Base-by-base conservation (phyloP, 139 green algal species). In the Marvania coccoides region DNA sequence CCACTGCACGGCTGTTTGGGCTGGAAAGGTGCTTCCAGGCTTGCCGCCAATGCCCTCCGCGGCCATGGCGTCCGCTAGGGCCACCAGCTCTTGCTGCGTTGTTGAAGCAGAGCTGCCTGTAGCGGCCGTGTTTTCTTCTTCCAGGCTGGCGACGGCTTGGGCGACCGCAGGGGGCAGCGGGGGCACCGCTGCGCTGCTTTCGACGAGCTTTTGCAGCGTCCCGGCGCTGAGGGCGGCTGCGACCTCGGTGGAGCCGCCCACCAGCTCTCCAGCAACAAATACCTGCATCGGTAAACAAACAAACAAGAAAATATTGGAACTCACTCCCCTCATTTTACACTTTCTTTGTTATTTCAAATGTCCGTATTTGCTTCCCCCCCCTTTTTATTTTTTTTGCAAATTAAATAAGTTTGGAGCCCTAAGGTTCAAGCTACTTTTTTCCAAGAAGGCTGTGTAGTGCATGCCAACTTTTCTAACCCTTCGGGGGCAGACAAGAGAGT, bases 161-260 rank as follows among this genome's bases (percentile, higher is more conserved):
- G 29, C 36, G 4, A 75, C 29, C 4, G 36, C 24, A 13, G 67
- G 8, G 10, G 57, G 71, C 13, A 72, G 46, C 10, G 36, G 35
- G 9, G 58, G 30, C 34, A 61, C 28, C 3, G 38, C 51, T 12
- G 31, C 23, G 12, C 55, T 45, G n/a, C 24, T 4, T 2, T 69
- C 58, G 28, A 91, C 61, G 26, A 60, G 42, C 26, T 63, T 4
- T 23, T 64, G 8, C 26, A 91, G 71, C 15, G 47, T 64, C 35
- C 81, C 81, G 28, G 72, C 48, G 8, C 54, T 36, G 4, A 91
- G 33, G 28, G 61, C 24, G 0, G 60, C 38, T 5, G 77, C 2
- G 37, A 91, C 35, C 3, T 81, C 84, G n/a, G 89, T 75, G 3
- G 81, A 80, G n/a, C 90, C 90, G 6, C 90, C 90, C 5, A 97